phyloP scores from a whole-genome alignment of 371 early-diverging fungal genomes.

The Mucor racemosus region DNA sequence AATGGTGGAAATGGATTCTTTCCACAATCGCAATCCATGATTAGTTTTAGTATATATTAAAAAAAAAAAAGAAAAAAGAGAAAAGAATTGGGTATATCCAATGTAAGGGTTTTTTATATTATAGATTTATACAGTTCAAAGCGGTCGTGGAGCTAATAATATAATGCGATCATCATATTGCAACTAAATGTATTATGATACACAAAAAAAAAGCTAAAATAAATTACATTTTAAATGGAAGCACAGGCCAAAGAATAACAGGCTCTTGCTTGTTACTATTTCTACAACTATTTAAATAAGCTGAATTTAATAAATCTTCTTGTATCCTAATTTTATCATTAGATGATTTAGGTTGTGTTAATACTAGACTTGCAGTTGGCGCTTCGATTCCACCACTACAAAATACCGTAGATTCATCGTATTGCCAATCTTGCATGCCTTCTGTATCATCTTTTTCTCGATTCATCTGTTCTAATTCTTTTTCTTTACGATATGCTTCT shows the following conservation, averaged over 20 bases:
- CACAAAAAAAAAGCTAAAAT: neutral
- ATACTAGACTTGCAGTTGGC: constrained; percentile 32
- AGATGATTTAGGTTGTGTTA: constrained; percentile 12
- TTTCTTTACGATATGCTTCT: constrained; percentile 42
- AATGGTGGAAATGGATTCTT: constrained; percentile 31
- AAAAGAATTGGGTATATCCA: constrained; percentile 2
- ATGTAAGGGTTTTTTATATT: neutral
- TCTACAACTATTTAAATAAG: constrained; percentile 27
- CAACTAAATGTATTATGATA: too few relatives aligned
- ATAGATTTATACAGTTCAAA: neutral
- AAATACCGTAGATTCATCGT: constrained; percentile 30
- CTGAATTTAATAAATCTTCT: constrained; percentile 39
- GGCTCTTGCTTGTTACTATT: constrained; percentile 16
- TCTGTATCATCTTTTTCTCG: constrained; percentile 20
- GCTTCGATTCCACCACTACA: constrained; percentile 35
- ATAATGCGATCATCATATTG: neutral
- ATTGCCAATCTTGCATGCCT: constrained; percentile 33
- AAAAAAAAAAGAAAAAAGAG: constrained; percentile 9
- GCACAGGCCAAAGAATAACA: constrained; percentile 41
- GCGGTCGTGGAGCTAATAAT: neutral
- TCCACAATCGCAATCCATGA: constrained; percentile 1
- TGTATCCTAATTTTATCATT: constrained; percentile 17
- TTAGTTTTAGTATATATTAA: neutral
- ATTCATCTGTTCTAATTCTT: constrained; percentile 18
- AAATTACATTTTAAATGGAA: constrained; percentile 37